phyloP scores from a whole-genome alignment of 371 early-diverging fungal species.

The Amoeboradix gromovi region DNA sequence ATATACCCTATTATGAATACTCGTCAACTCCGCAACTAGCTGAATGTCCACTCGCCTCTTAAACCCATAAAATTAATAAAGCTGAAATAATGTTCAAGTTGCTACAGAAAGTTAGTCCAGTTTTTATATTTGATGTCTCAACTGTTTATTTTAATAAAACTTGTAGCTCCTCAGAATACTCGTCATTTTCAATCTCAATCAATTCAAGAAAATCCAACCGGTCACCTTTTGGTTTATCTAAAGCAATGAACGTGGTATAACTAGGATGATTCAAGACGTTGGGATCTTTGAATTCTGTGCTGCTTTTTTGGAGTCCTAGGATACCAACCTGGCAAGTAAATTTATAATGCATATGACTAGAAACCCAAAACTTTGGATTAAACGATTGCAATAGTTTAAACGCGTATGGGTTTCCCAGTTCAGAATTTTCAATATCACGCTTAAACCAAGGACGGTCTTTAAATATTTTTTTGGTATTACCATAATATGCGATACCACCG shows the following conservation, averaged over 20 bases:
- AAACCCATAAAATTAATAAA: too few relatives aligned
- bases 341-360: background rate
- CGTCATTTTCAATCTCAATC: background rate
- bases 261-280: background rate
- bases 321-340: background rate
- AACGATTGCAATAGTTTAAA: background rate
- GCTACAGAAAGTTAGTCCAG: too few relatives aligned
- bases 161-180: background rate
- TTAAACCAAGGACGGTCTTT: background rate
- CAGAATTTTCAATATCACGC: background rate
- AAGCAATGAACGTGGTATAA: background rate
- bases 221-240: background rate
- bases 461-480: conserved; percentile 17
- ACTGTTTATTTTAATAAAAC: too few relatives aligned
- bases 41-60: too few relatives aligned
- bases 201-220: background rate
- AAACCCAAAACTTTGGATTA: background rate
- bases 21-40: too few relatives aligned
- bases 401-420: background rate
- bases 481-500: conserved; percentile 40
- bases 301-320: background rate
- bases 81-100: too few relatives aligned
- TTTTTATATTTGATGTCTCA: too few relatives aligned
- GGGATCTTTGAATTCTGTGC: background rate
- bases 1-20: too few relatives aligned